Evolutionary conservation across 495 filamentous ascomycete species (phyloP).

Genomic region (Achaetomiella virescens): DNA sequence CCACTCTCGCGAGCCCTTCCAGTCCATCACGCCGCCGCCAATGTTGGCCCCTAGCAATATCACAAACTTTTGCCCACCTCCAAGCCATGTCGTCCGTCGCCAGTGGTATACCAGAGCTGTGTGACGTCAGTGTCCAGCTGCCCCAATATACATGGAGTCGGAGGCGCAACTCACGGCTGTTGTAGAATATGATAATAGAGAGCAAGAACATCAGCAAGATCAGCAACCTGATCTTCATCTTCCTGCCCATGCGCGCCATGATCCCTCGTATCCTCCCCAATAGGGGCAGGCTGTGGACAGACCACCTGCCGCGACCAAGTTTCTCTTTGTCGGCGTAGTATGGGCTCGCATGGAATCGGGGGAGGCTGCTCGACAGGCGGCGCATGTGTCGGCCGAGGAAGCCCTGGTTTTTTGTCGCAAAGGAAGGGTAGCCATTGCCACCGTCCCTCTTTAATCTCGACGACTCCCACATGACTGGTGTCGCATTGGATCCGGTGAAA

Average conservation of each 20-base stretch:
- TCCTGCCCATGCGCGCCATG: conserved; percentile 39
- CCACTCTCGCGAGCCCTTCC: conserved; percentile 97
- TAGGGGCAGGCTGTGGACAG: conserved; percentile 29
- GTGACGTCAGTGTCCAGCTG: conserved; percentile 1
- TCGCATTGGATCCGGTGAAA: conserved; percentile 47
- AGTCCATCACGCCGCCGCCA: conserved; percentile 97
- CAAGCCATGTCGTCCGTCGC: conserved; percentile 47
- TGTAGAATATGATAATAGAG: conserved; percentile 59
- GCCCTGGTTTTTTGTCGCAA: conserved; percentile 67
- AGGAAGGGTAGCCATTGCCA: conserved; percentile 67
- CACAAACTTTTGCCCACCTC: conserved; percentile 85
- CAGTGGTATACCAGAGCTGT: conserved; percentile 44
- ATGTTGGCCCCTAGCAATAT: conserved; percentile 91
- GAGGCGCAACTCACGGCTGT: conserved; percentile 53
- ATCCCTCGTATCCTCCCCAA: conserved; percentile 33
- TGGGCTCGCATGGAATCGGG: conserved; percentile 52
- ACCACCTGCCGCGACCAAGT: conserved; percentile 45
- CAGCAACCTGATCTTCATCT: conserved; percentile 53
- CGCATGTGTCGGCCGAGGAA: conserved; percentile 78
- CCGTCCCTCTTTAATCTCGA: conserved; percentile 66
- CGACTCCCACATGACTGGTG: conserved; percentile 73
- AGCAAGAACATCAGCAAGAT: conserved; percentile 55
- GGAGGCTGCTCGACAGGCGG: conserved; percentile 64
- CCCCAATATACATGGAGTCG: background rate
- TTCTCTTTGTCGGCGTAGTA: conserved; percentile 74